Evolutionary conservation across 768 basidiomycete genomes (phyloP).

Genomic region (Mycena epipterygia): DNA sequence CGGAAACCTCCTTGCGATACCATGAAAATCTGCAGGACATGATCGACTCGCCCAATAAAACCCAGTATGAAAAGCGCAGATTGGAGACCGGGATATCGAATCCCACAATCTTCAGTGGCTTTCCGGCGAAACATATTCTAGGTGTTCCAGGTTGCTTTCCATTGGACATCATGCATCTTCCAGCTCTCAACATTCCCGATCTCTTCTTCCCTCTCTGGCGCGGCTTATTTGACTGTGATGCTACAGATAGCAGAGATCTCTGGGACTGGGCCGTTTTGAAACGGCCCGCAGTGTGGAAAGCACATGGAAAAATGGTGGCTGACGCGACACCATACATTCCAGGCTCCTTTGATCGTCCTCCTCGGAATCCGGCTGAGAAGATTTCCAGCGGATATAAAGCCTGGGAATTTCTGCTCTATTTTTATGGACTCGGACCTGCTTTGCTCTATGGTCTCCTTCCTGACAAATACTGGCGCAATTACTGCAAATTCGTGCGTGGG

Average conservation of each 20-base stretch:
- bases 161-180: slow-evolving; percentile 49
- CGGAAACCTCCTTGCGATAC: background rate
- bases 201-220: slow-evolving; percentile 41
- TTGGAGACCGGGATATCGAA: slow-evolving; percentile 52
- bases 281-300: slow-evolving; percentile 33
- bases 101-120: slow-evolving; percentile 52
- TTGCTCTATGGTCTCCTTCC: slow-evolving; percentile 40
- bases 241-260: slow-evolving; percentile 16
- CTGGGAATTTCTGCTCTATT: slow-evolving; percentile 44
- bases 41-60: background rate
- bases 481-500: slow-evolving; percentile 41
- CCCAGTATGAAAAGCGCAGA: slow-evolving; percentile 41
- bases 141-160: slow-evolving; percentile 52
- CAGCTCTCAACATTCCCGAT: slow-evolving; percentile 40
- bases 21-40: background rate
- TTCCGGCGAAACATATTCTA: slow-evolving; percentile 39
- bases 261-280: slow-evolving; percentile 41
- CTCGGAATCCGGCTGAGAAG: slow-evolving; percentile 41
- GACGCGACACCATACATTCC: slow-evolving; percentile 41
- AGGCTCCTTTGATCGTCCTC: slow-evolving; percentile 49
- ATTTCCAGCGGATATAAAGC: slow-evolving; percentile 46
- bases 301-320: slow-evolving; percentile 39
- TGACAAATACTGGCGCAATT: slow-evolving; percentile 37
- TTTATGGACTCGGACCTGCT: slow-evolving; percentile 44
- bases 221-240: slow-evolving; percentile 33